These are phyloP conservation scores for Fusarium sp. DNA, from an alignment of 2,329 filamentous ascomycete genomes.

Conservation along the genomic window DNA sequence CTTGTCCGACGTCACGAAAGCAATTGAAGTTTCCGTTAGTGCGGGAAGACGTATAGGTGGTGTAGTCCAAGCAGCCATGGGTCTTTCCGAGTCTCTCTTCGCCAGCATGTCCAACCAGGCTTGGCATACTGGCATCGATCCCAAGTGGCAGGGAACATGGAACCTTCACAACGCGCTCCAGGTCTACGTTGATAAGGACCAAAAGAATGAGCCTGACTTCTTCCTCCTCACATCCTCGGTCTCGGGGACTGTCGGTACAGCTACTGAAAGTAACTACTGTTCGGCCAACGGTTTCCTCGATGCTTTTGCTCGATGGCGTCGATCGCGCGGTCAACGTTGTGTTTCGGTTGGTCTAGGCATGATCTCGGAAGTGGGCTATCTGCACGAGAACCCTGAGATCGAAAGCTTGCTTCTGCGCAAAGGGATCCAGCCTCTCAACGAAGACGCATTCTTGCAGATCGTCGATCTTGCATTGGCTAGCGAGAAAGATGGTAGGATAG, in stretches of 20 bases:
- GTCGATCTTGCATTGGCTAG: not conserved
- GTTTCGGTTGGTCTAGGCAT: not conserved
- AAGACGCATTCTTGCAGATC: not conserved
- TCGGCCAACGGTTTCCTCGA: not conserved
- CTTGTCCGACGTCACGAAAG: not conserved
- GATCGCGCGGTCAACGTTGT: not conserved
- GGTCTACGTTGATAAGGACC: not conserved
- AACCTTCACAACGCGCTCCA: not conserved
- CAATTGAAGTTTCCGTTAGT: not conserved
- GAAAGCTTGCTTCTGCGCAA: not conserved
- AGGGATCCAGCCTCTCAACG: not conserved
- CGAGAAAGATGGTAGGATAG: not conserved
- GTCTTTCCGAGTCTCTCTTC: not conserved
- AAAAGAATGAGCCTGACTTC: not conserved
- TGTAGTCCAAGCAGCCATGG: not conserved
- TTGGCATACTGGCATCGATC: not conserved
- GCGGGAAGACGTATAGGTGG: not conserved
- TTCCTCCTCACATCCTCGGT: not conserved
- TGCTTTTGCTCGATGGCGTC: not conserved
- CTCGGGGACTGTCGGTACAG: not conserved
- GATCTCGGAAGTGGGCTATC: not conserved
- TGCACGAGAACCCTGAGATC: not conserved
- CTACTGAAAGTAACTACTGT: not conserved
- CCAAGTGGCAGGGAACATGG: not conserved
- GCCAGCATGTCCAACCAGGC: not conserved